phyloP scores from a whole-genome alignment of 2,329 filamentous ascomycete species.

The Ceratocystis harringtonii region DNA sequence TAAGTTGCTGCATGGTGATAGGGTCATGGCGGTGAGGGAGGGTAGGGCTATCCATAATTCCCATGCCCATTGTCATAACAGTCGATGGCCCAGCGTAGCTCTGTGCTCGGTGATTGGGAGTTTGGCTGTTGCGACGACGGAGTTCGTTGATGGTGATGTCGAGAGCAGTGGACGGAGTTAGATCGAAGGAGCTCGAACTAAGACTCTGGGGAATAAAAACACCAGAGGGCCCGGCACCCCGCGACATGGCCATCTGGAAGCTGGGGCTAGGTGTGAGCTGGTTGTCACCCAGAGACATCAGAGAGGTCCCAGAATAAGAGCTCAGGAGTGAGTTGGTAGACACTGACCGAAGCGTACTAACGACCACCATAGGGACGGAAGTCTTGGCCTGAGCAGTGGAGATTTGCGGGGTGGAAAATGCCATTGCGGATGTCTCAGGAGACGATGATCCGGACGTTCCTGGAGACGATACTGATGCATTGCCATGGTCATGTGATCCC shows the following conservation, averaged over 20 bases:
- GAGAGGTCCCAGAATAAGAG: conserved; percentile 10
- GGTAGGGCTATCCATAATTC: conserved; percentile 26
- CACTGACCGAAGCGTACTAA: conserved; percentile 2
- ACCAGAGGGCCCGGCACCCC: conserved; percentile 16
- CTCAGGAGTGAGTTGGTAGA: background rate
- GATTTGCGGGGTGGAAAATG: background rate
- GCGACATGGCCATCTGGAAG: conserved; percentile 16
- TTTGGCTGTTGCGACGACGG: conserved; percentile 41
- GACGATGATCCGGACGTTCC: conserved; percentile 12
- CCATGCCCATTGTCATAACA: conserved; percentile 7
- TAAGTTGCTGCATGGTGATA: background rate
- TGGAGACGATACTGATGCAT: conserved; percentile 12
- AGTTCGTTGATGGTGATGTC: conserved; percentile 36
- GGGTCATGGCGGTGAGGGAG: conserved; percentile 15
- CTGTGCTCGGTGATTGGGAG: conserved; percentile 30
- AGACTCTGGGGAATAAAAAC: conserved; percentile 15
- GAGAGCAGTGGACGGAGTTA: conserved; percentile 22
- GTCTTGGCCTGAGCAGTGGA: background rate
- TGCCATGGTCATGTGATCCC: conserved; percentile 12
- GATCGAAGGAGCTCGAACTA: conserved; percentile 11
- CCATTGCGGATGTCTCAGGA: background rate
- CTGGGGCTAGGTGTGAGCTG: conserved; percentile 9
- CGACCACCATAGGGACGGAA: conserved; percentile 2
- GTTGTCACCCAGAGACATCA: background rate
- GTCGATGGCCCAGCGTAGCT: conserved; percentile 16